phyloP scores from a whole-genome alignment of 129 eudicot genomes.

The Solidago caesia region DNA sequence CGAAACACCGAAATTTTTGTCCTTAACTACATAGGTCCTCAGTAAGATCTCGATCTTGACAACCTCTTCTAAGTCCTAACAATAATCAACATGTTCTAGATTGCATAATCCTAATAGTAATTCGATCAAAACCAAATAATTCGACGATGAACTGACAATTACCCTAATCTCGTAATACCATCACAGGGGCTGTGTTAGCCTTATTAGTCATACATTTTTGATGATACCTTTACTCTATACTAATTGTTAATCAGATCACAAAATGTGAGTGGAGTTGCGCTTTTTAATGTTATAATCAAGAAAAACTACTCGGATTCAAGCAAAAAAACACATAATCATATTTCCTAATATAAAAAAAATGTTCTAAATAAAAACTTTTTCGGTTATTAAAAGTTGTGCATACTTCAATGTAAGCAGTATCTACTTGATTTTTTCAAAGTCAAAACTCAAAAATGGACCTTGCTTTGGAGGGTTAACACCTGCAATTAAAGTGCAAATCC shows the following conservation, averaged over 20 bases:
- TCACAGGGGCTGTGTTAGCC: not conserved
- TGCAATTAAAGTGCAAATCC: not conserved
- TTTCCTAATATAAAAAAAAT: not conserved
- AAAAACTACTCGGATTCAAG: not conserved
- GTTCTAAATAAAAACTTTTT: not conserved
- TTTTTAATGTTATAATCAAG: not conserved
- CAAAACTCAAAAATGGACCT: not conserved
- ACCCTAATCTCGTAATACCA: not conserved
- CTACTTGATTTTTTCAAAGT: not conserved
- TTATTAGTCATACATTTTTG: not conserved
- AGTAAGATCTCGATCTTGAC: too few species aligned
- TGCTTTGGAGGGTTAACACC: not conserved
- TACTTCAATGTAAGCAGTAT: conserved; percentile 1
- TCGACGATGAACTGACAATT: not conserved
- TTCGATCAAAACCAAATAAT: too few species aligned
- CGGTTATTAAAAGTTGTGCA: too few species aligned
- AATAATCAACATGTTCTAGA: too few species aligned
- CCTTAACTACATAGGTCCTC: too few species aligned
- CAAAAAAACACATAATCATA: not conserved
- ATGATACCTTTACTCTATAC: not conserved
- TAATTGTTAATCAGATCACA: not conserved
- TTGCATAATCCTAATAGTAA: too few species aligned
- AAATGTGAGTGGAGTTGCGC: not conserved
- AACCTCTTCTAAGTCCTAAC: too few species aligned
- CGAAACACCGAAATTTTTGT: too few species aligned